Conservation (phyloP, 176 grass and related monocot genomes). For the Dendrocalamus sinicus region DNA sequence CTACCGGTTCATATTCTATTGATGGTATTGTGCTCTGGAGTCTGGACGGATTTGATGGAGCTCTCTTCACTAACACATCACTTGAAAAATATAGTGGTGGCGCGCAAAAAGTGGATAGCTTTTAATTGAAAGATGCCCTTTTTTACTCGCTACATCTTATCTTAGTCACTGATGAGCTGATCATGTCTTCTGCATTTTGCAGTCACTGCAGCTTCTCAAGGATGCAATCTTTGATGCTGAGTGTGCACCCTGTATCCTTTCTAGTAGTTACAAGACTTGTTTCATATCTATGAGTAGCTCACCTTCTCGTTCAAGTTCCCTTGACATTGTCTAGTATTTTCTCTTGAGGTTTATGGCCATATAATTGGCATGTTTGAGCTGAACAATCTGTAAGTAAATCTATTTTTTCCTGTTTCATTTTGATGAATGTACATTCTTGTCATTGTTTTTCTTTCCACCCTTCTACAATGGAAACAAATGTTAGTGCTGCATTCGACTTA, state of each 20-base stretch:
- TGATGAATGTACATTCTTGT: conserved; percentile 17
- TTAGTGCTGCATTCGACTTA: background rate
- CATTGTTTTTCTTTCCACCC: conserved; percentile 28
- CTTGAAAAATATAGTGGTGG: background rate
- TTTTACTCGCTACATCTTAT: conserved; percentile 12
- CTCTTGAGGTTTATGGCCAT: conserved; percentile 87
- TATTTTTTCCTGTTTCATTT: conserved; percentile 24
- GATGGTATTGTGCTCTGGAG: conserved; percentile 3
- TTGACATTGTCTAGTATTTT: conserved; percentile 87
- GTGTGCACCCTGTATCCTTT: conserved; percentile 92
- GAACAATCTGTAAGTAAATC: conserved; percentile 94
- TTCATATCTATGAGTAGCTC: background rate
- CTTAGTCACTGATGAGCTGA: background rate
- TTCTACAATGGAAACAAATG: conserved; percentile 24
- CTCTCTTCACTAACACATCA: background rate
- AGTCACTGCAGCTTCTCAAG: conserved; percentile 94
- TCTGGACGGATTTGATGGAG: background rate
- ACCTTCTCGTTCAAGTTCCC: conserved; percentile 37
- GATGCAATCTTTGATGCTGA: conserved; percentile 84
- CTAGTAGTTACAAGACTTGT: background rate
- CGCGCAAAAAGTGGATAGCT: background rate
- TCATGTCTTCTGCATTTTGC: conserved; percentile 38
- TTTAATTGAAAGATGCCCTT: background rate
- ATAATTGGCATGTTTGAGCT: conserved; percentile 99
- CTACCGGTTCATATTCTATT: background rate